Conservation (phyloP, 2,329 filamentous ascomycete genomes). For the Microdochium nivale region DNA sequence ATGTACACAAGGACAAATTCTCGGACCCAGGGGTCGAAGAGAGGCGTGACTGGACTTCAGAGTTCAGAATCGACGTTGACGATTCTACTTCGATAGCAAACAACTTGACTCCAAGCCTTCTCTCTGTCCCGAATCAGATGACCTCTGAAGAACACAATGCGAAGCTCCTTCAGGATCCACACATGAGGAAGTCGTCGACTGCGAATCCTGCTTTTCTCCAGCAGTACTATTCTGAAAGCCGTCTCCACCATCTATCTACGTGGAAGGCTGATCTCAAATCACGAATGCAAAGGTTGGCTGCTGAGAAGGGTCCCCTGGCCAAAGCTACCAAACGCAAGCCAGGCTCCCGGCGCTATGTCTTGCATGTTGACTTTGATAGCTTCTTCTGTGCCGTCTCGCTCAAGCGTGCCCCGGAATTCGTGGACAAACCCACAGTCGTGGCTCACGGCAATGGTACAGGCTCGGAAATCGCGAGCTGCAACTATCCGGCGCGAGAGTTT, state of each 20-base stretch:
- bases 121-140: constrained; percentile 27
- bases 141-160: constrained; percentile 94
- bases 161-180: constrained; percentile 72
- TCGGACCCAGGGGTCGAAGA: neutral
- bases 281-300: constrained; percentile 71
- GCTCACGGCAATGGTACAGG: constrained; percentile 79
- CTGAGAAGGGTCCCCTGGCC: constrained; percentile 48
- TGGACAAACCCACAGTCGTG: constrained; percentile 75
- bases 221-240: constrained; percentile 91
- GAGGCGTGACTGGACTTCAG: neutral
- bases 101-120: constrained; percentile 1
- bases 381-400: constrained; percentile 93
- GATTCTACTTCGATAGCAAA: neutral
- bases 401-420: constrained; percentile 66
- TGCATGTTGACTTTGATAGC: constrained; percentile 97
- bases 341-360: constrained; percentile 68
- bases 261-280: constrained; percentile 96
- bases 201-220: constrained; percentile 90
- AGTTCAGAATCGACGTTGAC: constrained; percentile 1
- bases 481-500: constrained; percentile 79
- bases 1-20: neutral
- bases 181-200: constrained; percentile 79
- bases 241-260: constrained; percentile 86
- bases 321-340: constrained; percentile 41
- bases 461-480: constrained; percentile 96